These are phyloP conservation scores for Fragaria vesca DNA, from an alignment of 306 rosid species.

Conservation along the genomic window DNA sequence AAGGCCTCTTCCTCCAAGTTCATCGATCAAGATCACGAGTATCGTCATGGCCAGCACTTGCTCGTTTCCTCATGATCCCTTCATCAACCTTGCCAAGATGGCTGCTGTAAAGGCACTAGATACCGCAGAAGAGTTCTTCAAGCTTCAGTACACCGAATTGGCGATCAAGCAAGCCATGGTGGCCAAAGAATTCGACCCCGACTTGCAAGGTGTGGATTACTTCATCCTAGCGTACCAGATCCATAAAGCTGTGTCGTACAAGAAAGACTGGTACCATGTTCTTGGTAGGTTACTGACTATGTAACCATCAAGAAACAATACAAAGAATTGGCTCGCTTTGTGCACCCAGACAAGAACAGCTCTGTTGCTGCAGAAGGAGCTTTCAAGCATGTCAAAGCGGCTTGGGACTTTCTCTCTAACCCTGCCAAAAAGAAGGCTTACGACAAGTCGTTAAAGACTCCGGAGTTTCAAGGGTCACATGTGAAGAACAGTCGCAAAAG, in stretches of 20 bases:
- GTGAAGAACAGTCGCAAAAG: neutral
- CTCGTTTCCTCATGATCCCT: neutral
- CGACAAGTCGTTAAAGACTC: neutral
- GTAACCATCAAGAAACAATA: slow-evolving; percentile 1
- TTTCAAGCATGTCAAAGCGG: neutral
- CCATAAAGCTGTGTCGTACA: neutral
- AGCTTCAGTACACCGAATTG: neutral
- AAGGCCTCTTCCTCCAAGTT: neutral
- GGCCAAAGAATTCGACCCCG: slow-evolving; percentile 1
- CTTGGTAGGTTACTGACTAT: neutral
- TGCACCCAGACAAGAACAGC: slow-evolving; percentile 7
- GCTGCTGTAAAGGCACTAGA: neutral
- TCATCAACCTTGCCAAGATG: neutral
- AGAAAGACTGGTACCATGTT: neutral
- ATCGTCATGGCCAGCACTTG: neutral
- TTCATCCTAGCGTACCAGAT: neutral
- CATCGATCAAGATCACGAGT: neutral
- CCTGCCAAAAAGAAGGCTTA: neutral
- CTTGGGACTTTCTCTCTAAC: neutral
- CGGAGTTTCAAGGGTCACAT: neutral
- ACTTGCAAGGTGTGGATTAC: neutral
- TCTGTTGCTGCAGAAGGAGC: neutral
- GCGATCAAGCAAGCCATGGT: slow-evolving; percentile 13
- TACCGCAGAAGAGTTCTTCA: neutral
- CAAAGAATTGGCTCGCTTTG: neutral